Base-by-base conservation (phyloP, 2,329 filamentous ascomycete species). In the Ophiostoma ips region DNA sequence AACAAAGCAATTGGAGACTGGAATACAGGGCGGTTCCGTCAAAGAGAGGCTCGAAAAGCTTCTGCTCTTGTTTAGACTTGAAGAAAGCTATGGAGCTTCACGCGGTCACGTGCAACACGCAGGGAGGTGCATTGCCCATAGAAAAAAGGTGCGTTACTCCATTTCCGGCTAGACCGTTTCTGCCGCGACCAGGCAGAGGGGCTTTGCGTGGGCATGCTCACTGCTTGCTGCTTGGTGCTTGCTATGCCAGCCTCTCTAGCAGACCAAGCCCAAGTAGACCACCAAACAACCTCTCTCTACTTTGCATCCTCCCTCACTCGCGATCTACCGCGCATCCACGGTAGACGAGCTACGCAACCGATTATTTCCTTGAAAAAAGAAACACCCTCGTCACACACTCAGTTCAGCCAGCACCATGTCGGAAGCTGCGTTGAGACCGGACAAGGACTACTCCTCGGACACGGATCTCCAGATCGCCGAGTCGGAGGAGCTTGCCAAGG, bases 361-460 rank as follows among this genome's bases (percentile, higher is more conserved):
- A 3, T 10, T 24, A 15, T 33, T 12, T 34, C n/a, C n/a, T n/a
- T n/a, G n/a, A n/a, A n/a, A n/a, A n/a, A n/a, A 21, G n/a, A 19
- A 9, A 50, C 16, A 33, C 5, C 37, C 28, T 6, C 15, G 7
- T 50, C 15, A 2, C 19, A 19, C 24, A n/a, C 12, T 40, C 30
- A 6, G 13, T 24, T 19, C 30, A 31, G 10, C 24, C n/a, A 40
- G 61, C 67, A 75, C 58, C 64, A 94, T 94, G 88, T 84, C 88
- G 62, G 85, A 88, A 69, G 80, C 80, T 68, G 69, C 76, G 62
- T 69, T 92, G 68, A 94, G 94, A 79, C 87, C 90, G 63, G 92
- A 98, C 75, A 95, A 94, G 83, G 92, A 98, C 81, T 95, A 86
- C 79, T 84, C 86, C 64, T 94, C 95, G 72, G 89, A 96, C 70